Conservation (phyloP, 495 filamentous ascomycete species). For the Tetracladium setigerum region DNA sequence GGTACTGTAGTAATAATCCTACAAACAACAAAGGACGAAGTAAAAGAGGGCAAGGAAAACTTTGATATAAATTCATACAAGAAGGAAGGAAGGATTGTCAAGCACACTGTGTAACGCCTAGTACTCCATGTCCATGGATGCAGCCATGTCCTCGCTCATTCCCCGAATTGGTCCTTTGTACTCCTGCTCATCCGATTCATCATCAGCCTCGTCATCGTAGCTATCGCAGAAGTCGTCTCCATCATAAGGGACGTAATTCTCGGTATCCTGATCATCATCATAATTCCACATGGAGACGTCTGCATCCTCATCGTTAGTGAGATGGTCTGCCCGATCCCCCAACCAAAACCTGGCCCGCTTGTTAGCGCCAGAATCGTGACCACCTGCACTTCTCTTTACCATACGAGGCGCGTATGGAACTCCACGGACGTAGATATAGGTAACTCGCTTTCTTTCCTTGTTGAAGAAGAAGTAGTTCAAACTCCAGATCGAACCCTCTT, state of each 20-base stretch:
- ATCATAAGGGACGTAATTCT: conserved; percentile 32
- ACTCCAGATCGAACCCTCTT: conserved; percentile 90
- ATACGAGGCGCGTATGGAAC: conserved; percentile 62
- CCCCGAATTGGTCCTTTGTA: conserved; percentile 50
- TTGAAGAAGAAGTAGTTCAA: conserved; percentile 98
- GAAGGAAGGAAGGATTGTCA: no score
- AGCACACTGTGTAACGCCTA: no score
- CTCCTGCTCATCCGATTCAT: conserved; percentile 26
- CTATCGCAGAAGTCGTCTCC: conserved; percentile 43
- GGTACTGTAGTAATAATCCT: no score
- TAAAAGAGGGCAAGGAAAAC: no score
- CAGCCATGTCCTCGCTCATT: conserved; percentile 67
- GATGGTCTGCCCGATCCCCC: conserved; percentile 43
- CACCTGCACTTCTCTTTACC: conserved; percentile 19
- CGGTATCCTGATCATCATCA: conserved; percentile 10
- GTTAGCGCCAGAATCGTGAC: conserved; percentile 39
- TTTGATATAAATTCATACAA: no score
- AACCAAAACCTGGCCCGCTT: conserved; percentile 84
- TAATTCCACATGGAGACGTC: conserved; percentile 24
- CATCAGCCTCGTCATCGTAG: conserved; percentile 42
- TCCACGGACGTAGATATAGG: conserved; percentile 83
- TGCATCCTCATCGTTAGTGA: conserved; percentile 34
- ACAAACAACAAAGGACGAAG: no score
- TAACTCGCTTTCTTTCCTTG: conserved; percentile 84
- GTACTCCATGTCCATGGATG: conserved; percentile 56